phyloP scores from a whole-genome alignment of 2,329 filamentous ascomycete species.

The Cercospora sp. region DNA sequence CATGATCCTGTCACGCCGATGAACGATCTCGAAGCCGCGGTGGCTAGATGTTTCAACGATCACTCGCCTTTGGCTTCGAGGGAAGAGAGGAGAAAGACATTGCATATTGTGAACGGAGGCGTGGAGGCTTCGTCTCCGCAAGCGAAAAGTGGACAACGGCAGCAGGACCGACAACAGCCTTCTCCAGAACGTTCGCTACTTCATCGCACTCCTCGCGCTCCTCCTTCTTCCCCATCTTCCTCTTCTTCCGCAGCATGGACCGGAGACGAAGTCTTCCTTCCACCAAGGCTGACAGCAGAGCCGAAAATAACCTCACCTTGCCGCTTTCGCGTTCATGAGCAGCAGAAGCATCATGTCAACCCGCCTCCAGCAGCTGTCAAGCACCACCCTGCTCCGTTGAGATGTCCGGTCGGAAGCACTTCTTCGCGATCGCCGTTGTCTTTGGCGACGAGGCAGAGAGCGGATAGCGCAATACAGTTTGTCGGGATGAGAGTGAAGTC shows the following conservation, averaged over 20 bases:
- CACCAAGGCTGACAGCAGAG: neutral
- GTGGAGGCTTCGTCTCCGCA: neutral
- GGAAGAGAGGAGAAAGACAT: constrained; percentile 11
- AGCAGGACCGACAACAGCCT: neutral
- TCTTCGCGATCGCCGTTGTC: neutral
- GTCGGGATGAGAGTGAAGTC: neutral
- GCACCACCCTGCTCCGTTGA: neutral
- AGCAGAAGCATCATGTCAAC: neutral
- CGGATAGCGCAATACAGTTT: neutral
- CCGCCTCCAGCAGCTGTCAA: neutral
- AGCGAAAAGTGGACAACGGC: neutral
- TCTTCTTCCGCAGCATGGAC: constrained; percentile 30
- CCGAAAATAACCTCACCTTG: neutral
- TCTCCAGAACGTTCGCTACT: neutral
- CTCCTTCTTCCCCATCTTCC: neutral
- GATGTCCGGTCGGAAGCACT: neutral
- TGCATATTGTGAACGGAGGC: neutral
- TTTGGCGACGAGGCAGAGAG: neutral
- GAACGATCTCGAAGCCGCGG: constrained; percentile 15
- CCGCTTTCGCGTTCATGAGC: neutral
- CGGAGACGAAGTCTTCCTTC: constrained; percentile 28
- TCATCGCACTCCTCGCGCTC: neutral
- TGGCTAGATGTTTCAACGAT: constrained; percentile 2
- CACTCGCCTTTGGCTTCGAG: neutral
- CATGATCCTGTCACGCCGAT: neutral